Conservation (phyloP, 2,329 filamentous ascomycete genomes). For the Ceratocystis variospora region DNA sequence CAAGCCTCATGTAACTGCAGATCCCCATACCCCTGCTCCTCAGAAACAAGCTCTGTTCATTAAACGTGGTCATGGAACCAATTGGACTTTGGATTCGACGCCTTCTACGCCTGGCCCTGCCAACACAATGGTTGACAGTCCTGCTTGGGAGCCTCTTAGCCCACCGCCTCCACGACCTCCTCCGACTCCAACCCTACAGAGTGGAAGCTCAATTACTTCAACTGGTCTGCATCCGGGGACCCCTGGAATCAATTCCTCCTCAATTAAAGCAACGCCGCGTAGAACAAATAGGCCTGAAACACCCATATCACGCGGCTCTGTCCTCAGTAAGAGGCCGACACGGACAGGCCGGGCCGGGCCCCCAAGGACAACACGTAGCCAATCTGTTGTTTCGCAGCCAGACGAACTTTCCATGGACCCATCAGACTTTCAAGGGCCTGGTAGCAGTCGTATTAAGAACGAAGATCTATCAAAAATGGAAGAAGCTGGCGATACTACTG, state of each 20-base stretch:
- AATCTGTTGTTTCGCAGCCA: conserved; percentile 34
- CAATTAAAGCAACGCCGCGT: conserved; percentile 16
- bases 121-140: conserved; percentile 33
- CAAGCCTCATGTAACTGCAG: not conserved
- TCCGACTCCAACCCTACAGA: conserved; percentile 19
- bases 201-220: conserved; percentile 27
- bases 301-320: conserved; percentile 12
- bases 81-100: conserved; percentile 44
- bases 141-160: conserved; percentile 41
- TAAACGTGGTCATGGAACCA: conserved; percentile 36
- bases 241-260: conserved; percentile 9
- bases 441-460: conserved; percentile 39
- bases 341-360: conserved; percentile 13
- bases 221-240: conserved; percentile 27
- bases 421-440: conserved; percentile 23
- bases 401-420: conserved; percentile 37
- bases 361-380: conserved; percentile 29
- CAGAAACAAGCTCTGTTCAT: conserved; percentile 21
- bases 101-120: conserved; percentile 41
- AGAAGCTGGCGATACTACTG: conserved; percentile 42
- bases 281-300: conserved; percentile 17
- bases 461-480: conserved; percentile 44
- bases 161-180: conserved; percentile 13
- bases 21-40: conserved; percentile 12
- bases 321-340: conserved; percentile 5